A percentile compares a stretch with the other conserved stretches of the same genome.
Conservation (phyloP, 116 monocot genomes). For the Cymodocea nodosa region DNA sequence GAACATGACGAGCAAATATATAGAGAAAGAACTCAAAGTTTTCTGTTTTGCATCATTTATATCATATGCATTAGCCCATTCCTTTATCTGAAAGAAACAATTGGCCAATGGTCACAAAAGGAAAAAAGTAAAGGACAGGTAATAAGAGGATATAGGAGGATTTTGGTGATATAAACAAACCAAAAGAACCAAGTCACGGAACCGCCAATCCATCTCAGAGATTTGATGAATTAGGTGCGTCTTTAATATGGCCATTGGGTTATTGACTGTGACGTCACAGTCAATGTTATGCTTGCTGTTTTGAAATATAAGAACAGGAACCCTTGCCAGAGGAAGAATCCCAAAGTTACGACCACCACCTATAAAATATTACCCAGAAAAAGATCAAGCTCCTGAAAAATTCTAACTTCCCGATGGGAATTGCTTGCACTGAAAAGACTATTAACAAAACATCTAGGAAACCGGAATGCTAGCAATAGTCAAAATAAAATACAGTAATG, state of each 20-base stretch:
- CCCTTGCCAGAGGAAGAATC: constrained; percentile 56
- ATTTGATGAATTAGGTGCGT: constrained; percentile 47
- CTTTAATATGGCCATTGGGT: constrained; percentile 49
- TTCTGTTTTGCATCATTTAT: constrained; percentile 77
- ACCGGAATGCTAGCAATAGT: too few species aligned
- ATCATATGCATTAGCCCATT: constrained; percentile 82
- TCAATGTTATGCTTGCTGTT: constrained; percentile 42
- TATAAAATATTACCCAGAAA: constrained; percentile 11
- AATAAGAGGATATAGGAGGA: background rate
- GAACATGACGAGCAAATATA: constrained; percentile 75
- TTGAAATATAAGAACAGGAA: constrained; percentile 59
- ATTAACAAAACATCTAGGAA: too few species aligned
- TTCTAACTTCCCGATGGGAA: too few species aligned
- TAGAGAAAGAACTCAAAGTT: constrained; percentile 76
- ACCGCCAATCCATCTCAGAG: constrained; percentile 50
- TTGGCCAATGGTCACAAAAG: background rate
- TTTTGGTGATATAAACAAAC: constrained; percentile 16
- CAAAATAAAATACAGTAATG: too few species aligned
- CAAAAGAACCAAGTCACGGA: constrained; percentile 86
- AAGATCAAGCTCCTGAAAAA: too few species aligned
- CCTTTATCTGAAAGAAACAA: constrained; percentile 48
- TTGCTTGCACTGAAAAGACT: too few species aligned
- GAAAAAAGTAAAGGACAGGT: background rate
- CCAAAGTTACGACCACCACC: constrained; percentile 27
- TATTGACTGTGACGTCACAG: constrained; percentile 77